Percentiles rank a stretch among this genome's conserved stretches.
phyloP scores from a whole-genome alignment of 768 basidiomycete genomes.

The Rhodotorula kratochvilovae region DNA sequence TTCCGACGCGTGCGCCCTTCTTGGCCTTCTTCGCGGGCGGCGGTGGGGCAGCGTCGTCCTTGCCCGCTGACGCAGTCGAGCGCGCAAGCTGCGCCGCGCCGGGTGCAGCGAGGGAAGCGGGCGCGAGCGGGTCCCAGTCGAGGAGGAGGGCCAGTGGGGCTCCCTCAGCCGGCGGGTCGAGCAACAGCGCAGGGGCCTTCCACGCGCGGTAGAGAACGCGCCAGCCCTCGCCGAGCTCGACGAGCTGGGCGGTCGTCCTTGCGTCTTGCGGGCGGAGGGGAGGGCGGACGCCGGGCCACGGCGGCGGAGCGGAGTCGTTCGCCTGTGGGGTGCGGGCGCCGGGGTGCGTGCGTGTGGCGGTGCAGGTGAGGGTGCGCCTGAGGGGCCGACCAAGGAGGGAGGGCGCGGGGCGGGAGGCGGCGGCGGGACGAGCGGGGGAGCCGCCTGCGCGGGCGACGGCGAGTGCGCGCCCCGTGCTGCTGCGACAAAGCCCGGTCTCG shows the following conservation, averaged over 20 bases:
- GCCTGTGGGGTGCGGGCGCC: no score
- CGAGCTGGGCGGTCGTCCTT: background rate
- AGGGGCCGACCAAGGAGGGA: no score
- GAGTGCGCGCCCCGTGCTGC: no score
- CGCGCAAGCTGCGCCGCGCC: background rate
- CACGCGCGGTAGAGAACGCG: constrained; percentile 17
- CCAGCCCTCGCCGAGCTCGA: constrained; percentile 31
- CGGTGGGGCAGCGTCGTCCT: background rate
- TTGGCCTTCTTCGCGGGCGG: constrained; percentile 10
- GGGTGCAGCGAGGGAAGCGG: background rate
- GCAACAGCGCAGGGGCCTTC: constrained; percentile 18
- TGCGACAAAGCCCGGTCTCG: no score
- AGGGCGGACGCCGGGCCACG: constrained; percentile 2
- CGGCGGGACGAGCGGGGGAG: no score
- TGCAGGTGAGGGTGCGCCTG: background rate
- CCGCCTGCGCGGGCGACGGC: no score
- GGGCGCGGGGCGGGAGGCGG: no score
- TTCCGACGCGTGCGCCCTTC: background rate
- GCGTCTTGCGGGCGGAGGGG: constrained; percentile 1
- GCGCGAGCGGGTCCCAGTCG: constrained; percentile 14
- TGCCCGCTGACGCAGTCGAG: background rate
- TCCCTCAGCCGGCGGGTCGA: background rate
- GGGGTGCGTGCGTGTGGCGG: background rate
- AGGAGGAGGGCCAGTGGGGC: background rate
- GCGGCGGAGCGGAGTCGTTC: background rate